Percentiles rank a stretch among this genome's conserved stretches.
These are phyloP conservation scores for Cerrena zonata DNA, from an alignment of 1,284 basidiomycete species.

Conservation along the genomic window DNA sequence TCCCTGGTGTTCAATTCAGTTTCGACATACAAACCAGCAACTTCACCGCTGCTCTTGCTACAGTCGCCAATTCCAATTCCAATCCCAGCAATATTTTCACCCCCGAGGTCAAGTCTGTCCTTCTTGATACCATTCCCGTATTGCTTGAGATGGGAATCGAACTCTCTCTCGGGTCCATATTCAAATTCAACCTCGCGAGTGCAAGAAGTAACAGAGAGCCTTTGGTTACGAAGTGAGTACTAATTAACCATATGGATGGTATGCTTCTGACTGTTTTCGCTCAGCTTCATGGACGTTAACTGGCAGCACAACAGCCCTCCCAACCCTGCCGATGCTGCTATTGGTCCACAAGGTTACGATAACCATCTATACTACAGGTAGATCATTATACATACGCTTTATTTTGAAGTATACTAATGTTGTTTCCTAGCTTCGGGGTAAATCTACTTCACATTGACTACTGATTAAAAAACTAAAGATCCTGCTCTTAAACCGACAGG, in stretches of 20 bases:
- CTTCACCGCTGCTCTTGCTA: constrained; percentile 38
- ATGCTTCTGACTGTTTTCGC: background rate
- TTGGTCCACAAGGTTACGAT: constrained; percentile 70
- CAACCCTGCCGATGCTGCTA: constrained; percentile 62
- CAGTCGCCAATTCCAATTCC: constrained; percentile 18
- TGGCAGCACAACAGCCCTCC: constrained; percentile 67
- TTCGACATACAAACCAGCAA: constrained; percentile 28
- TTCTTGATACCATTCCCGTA: constrained; percentile 46
- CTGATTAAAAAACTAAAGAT: background rate
- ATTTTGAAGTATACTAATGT: constrained; percentile 3
- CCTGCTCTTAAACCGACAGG: constrained; percentile 35
- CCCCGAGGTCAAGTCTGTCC: constrained; percentile 38
- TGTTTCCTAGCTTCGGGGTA: constrained; percentile 51
- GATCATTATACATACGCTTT: constrained; percentile 19
- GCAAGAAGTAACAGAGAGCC: constrained; percentile 23
- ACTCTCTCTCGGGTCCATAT: constrained; percentile 27
- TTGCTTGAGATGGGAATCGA: constrained; percentile 38
- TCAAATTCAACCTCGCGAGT: constrained; percentile 21
- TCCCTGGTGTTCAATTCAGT: constrained; percentile 19
- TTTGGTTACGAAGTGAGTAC: constrained; percentile 46
- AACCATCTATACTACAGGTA: constrained; percentile 74
- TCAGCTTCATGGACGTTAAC: constrained; percentile 70
- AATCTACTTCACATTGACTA: constrained; percentile 7
- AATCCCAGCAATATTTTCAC: constrained; percentile 32
- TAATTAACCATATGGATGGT: background rate